These are phyloP conservation scores for Corymbia citriodora DNA, from an alignment of 441 rosid genomes.

Conservation along the genomic window DNA sequence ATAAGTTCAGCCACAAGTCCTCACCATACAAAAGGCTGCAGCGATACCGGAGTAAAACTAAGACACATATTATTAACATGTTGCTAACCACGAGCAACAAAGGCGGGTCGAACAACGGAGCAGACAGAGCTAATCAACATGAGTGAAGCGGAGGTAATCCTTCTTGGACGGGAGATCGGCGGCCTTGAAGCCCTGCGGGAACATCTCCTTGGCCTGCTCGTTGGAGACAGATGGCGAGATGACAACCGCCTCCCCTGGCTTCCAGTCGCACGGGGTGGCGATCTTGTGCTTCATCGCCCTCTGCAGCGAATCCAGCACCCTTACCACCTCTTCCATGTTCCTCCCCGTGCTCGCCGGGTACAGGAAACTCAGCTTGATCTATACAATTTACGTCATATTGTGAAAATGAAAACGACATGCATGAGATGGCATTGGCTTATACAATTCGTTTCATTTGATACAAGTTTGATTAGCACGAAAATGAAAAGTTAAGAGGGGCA, in stretches of 20 bases:
- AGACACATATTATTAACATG: neutral
- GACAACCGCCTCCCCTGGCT: slow-evolving; percentile 61
- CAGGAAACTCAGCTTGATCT: slow-evolving; percentile 77
- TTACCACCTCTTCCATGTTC: slow-evolving; percentile 79
- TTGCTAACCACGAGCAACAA: neutral
- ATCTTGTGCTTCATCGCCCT: slow-evolving; percentile 43
- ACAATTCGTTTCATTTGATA: neutral
- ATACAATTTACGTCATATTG: neutral
- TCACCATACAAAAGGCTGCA: neutral
- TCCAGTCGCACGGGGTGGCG: slow-evolving; percentile 79
- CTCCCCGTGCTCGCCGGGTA: slow-evolving; percentile 71
- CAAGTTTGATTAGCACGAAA: neutral
- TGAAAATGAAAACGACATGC: neutral
- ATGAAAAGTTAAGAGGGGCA: accelerated
- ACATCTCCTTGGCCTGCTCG: slow-evolving; percentile 57
- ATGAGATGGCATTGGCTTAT: neutral
- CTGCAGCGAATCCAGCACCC: slow-evolving; percentile 65
- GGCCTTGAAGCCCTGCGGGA: slow-evolving; percentile 56
- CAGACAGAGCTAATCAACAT: slow-evolving; percentile 11
- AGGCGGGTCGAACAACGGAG: neutral
- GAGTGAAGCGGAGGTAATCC: slow-evolving; percentile 47
- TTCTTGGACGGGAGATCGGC: slow-evolving; percentile 60
- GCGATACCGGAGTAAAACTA: too few species aligned
- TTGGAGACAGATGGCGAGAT: slow-evolving; percentile 45
- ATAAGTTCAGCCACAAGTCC: neutral